These are phyloP conservation scores for Henckelia pumila DNA, from an alignment of 257 asterid species.

Conservation along the genomic window DNA sequence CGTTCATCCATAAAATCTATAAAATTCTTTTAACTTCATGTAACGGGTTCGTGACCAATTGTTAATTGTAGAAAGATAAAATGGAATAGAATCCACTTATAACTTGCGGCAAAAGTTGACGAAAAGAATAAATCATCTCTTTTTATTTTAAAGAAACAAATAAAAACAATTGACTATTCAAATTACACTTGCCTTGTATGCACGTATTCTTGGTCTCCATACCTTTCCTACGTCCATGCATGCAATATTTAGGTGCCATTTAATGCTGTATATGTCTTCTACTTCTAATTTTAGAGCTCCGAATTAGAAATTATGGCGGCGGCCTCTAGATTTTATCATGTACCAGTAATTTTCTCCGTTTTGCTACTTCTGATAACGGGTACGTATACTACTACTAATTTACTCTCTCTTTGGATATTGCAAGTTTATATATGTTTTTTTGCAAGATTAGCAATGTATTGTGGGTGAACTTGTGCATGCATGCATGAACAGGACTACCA, in stretches of 20 bases:
- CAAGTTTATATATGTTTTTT: too few species aligned
- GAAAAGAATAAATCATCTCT: background rate
- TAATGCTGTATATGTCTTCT: background rate
- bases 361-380: conserved; percentile 43
- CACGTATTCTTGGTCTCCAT: conserved; percentile 41
- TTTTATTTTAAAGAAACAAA: background rate
- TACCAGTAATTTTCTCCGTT: conserved; percentile 16
- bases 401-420: background rate
- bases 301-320: conserved; percentile 35
- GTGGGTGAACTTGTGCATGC: background rate
- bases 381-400: conserved; percentile 33
- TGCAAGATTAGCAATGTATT: too few species aligned
- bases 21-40: too few species aligned
- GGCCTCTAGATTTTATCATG: background rate
- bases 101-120: background rate
- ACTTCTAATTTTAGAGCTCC: background rate
- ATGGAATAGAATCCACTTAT: background rate
- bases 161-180: background rate
- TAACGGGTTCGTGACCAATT: too few species aligned
- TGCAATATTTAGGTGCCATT: background rate
- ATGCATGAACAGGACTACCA: conserved; percentile 38
- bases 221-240: background rate
- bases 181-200: background rate
- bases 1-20: too few species aligned
- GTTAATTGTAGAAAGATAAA: too few species aligned